Evolutionary conservation across 2,329 filamentous ascomycete species (phyloP).

Genomic region (Aureobasidium sp.): DNA sequence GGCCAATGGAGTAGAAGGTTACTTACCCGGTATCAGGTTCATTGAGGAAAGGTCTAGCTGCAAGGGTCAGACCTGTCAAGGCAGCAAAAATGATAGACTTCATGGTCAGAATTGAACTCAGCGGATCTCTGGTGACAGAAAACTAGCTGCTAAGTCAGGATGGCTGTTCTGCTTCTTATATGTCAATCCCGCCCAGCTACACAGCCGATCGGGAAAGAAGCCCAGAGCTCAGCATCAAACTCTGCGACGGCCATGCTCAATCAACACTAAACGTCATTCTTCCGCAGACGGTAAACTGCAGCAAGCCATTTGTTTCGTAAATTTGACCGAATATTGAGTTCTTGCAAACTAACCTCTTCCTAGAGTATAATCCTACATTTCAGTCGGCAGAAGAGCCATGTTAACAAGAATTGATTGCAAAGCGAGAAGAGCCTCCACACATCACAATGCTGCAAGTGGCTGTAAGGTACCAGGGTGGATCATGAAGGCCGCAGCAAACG

Average conservation of each 20-base stretch:
- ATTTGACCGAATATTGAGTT: not conserved
- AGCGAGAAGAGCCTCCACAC: not conserved
- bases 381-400: not conserved
- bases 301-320: conserved; percentile 13
- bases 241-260: not conserved
- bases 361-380: not conserved
- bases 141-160: not conserved
- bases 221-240: not conserved
- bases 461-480: conserved; percentile 7
- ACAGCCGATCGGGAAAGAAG: not conserved
- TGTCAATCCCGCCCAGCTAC: not conserved
- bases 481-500: not conserved
- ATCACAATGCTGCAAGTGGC: not conserved
- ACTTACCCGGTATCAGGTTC: conserved; percentile 37
- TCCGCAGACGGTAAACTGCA: not conserved
- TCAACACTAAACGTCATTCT: not conserved
- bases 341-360: not conserved
- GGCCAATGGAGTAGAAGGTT: not conserved
- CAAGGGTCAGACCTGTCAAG: conserved; percentile 28
- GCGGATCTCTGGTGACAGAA: not conserved
- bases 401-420: conserved; percentile 8
- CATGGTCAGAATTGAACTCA: not conserved
- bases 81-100: conserved; percentile 11
- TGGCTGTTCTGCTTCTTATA: not conserved
- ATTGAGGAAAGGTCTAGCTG: conserved; percentile 37